These are phyloP conservation scores for Talaromyces sp. DNA, from an alignment of 2,329 filamentous ascomycete genomes.

Conservation along the genomic window DNA sequence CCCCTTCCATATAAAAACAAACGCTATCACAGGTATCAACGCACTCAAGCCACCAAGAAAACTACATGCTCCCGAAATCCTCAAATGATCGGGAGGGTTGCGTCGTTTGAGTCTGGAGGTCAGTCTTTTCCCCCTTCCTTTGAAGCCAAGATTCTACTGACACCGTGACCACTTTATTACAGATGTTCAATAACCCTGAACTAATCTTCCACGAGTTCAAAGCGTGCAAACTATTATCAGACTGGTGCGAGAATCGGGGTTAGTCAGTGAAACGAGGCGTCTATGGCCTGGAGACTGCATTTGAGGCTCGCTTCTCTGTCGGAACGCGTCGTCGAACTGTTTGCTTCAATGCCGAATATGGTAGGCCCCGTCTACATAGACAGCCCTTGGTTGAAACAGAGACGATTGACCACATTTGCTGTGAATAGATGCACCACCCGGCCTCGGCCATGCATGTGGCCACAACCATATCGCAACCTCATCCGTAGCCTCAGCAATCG, in stretches of 20 bases:
- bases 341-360: constrained; percentile 35
- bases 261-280: constrained; percentile 44
- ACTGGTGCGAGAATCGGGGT: constrained; percentile 39
- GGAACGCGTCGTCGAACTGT: constrained; percentile 35
- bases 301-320: constrained; percentile 39
- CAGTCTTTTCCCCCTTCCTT: too few relatives aligned
- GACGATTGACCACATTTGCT: background rate
- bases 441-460: constrained; percentile 33
- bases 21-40: constrained; percentile 41
- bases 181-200: constrained; percentile 44
- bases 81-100: constrained; percentile 26
- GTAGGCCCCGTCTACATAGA: background rate
- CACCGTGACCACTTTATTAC: too few relatives aligned
- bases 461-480: constrained; percentile 32
- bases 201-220: constrained; percentile 47
- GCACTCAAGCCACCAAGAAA: constrained; percentile 43
- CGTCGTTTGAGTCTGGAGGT: background rate
- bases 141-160: too few relatives aligned
- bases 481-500: constrained; percentile 29
- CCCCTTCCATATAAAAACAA: constrained; percentile 38
- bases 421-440: constrained; percentile 27
- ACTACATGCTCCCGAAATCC: constrained; percentile 43
- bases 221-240: constrained; percentile 47
- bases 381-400: background rate
- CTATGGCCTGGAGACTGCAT: constrained; percentile 49